Conservation (phyloP, 1,284 basidiomycete genomes). For the Leccinum pallidistipes region DNA sequence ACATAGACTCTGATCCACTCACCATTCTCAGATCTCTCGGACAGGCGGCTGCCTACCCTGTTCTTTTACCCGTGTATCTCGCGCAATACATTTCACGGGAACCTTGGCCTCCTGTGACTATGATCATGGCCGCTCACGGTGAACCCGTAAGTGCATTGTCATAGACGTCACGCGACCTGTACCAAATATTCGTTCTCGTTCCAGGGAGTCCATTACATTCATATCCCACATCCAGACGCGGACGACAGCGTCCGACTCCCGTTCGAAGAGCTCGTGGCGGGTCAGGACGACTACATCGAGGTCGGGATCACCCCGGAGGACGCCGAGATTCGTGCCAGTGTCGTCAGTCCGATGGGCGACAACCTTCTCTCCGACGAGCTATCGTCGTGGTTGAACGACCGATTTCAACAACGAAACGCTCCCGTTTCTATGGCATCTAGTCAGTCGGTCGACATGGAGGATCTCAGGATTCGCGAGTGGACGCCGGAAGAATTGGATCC, state of each 20-base stretch:
- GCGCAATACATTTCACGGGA: conserved; percentile 31
- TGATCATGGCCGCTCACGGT: conserved; percentile 36
- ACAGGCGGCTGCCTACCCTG: conserved; percentile 43
- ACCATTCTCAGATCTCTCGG: conserved; percentile 6
- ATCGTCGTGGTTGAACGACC: conserved; percentile 32
- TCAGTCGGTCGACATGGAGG: conserved; percentile 35
- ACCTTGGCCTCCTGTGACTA: conserved; percentile 34
- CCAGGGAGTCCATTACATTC: conserved; percentile 33
- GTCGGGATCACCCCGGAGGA: conserved; percentile 19
- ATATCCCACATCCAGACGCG: conserved; percentile 25
- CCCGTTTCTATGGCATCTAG: conserved; percentile 13
- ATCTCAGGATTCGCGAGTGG: conserved; percentile 40
- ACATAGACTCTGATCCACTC: neutral
- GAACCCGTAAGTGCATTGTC: conserved; percentile 26
- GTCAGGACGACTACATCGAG: conserved; percentile 32
- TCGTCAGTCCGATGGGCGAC: conserved; percentile 21
- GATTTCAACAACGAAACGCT: conserved; percentile 25
- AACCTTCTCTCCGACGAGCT: conserved; percentile 21
- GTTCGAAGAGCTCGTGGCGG: conserved; percentile 28
- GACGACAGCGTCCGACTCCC: conserved; percentile 23
- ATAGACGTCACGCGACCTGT: neutral
- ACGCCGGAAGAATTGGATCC: conserved; percentile 32
- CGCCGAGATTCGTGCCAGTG: conserved; percentile 17
- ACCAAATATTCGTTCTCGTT: neutral
- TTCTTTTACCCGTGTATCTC: conserved; percentile 44